Evolutionary conservation across 2,329 filamentous ascomycete genomes (phyloP).

Genomic region (Ampelomyces quisqualis): DNA sequence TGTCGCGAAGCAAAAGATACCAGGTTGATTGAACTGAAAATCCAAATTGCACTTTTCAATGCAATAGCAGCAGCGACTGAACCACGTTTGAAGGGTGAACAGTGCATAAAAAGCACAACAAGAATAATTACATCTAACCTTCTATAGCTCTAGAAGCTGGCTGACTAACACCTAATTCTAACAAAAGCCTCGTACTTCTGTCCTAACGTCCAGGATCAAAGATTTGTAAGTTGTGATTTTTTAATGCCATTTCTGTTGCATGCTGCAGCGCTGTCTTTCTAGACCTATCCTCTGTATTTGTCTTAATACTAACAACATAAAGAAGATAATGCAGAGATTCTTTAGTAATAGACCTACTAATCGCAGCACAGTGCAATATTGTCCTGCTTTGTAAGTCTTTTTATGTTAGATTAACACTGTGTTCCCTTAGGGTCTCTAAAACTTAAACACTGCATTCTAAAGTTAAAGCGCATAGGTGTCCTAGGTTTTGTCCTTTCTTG

Average conservation of each 20-base stretch:
- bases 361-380: constrained; percentile 8
- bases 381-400: constrained; percentile 9
- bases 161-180: constrained; percentile 1
- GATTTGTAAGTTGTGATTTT: constrained; percentile 2
- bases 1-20: too few species aligned
- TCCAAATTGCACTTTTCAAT: too few species aligned
- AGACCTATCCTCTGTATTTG: constrained; percentile 8
- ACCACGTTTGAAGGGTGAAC: too few species aligned
- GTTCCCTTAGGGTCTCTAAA: constrained; percentile 3
- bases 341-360: constrained; percentile 5
- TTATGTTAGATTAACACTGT: constrained; percentile 10
- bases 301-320: constrained; percentile 9
- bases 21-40: too few species aligned
- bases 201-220: constrained; percentile 2
- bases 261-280: constrained; percentile 10
- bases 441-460: constrained; percentile 1
- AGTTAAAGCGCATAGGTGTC: constrained; percentile 5
- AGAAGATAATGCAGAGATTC: constrained; percentile 10
- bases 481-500: constrained; percentile 10
- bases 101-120: not conserved
- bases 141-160: too few species aligned
- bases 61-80: too few species aligned
- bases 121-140: not conserved
- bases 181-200: not conserved
- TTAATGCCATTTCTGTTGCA: constrained; percentile 4